Evolutionary conservation across 495 filamentous ascomycete genomes (phyloP).

Genomic region (Annulohypoxylon stygium): DNA sequence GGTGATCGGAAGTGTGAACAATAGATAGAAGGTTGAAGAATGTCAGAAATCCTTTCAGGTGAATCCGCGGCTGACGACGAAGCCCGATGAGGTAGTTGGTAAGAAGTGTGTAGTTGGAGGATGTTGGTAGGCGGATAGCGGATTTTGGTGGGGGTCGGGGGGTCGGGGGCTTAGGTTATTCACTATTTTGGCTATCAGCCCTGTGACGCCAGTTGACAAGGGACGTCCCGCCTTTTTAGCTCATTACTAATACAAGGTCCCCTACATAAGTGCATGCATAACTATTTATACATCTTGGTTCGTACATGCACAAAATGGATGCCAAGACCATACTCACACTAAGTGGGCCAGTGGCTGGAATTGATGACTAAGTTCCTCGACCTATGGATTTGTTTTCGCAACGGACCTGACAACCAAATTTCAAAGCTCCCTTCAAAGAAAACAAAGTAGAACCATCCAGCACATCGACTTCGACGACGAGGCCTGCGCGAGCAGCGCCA

Average conservation of each 20-base stretch:
- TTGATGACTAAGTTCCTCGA: constrained; percentile 28
- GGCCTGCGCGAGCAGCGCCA: constrained; percentile 38
- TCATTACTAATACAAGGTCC: constrained; percentile 32
- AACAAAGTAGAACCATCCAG: constrained; percentile 41
- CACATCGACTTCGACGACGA: constrained; percentile 34
- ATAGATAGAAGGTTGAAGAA: constrained; percentile 15
- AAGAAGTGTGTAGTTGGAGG: not conserved
- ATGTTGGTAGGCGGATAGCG: constrained; percentile 22
- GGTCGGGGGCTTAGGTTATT: constrained; percentile 1
- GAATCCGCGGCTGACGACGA: constrained; percentile 26
- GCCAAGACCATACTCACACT: not conserved
- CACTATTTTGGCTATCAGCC: constrained; percentile 22
- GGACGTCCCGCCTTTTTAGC: constrained; percentile 17
- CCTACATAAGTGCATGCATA: not conserved
- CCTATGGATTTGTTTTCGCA: constrained; percentile 29
- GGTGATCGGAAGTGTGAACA: not conserved
- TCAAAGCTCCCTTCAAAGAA: constrained; percentile 29
- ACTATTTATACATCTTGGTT: not conserved
- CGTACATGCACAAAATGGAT: not conserved
- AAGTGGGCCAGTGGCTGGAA: not conserved
- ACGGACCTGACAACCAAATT: constrained; percentile 26
- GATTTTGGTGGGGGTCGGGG: not conserved
- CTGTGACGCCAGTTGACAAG: constrained; percentile 34
- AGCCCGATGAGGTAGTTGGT: constrained; percentile 30
- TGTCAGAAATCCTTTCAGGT: constrained; percentile 11